phyloP scores from a whole-genome alignment of 225 moss, liverwort and hornwort species.

The Polytrichum formosum region DNA sequence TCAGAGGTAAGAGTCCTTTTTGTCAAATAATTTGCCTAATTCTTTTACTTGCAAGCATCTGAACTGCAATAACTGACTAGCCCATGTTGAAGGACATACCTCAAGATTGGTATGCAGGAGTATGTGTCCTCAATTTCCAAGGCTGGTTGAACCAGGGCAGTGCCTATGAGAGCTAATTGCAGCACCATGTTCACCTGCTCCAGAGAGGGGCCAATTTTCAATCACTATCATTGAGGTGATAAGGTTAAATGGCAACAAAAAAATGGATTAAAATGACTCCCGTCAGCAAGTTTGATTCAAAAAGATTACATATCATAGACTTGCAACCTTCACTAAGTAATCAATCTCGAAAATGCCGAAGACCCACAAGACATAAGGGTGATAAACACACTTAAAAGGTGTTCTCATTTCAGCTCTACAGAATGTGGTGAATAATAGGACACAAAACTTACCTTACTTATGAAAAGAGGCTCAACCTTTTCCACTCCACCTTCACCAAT shows the following conservation, averaged over 20 bases:
- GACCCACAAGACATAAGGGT: not conserved
- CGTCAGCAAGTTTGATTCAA: not conserved
- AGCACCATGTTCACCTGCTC: conserved; percentile 91
- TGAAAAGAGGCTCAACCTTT: conserved; percentile 79
- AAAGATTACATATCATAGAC: not conserved
- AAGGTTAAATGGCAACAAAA: no score
- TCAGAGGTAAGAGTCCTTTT: no score
- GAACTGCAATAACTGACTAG: not conserved
- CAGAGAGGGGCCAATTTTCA: not conserved
- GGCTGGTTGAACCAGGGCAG: conserved; percentile 80
- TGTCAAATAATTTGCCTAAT: no score
- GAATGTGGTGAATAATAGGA: not conserved
- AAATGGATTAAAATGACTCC: no score
- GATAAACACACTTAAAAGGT: no score
- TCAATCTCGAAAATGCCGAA: not conserved
- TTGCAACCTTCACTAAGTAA: not conserved
- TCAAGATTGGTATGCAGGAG: conserved; percentile 45
- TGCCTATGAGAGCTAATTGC: conserved; percentile 77
- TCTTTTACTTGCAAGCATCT: no score
- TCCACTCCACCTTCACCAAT: conserved; percentile 73
- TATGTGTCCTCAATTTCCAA: conserved; percentile 71
- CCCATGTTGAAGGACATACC: conserved; percentile 18
- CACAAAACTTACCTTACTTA: conserved; percentile 70
- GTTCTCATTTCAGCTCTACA: not conserved
- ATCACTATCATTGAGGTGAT: no score